These are phyloP conservation scores for Debaryomyces udenii DNA, from an alignment of 1,139 yeast species.

Conservation along the genomic window DNA sequence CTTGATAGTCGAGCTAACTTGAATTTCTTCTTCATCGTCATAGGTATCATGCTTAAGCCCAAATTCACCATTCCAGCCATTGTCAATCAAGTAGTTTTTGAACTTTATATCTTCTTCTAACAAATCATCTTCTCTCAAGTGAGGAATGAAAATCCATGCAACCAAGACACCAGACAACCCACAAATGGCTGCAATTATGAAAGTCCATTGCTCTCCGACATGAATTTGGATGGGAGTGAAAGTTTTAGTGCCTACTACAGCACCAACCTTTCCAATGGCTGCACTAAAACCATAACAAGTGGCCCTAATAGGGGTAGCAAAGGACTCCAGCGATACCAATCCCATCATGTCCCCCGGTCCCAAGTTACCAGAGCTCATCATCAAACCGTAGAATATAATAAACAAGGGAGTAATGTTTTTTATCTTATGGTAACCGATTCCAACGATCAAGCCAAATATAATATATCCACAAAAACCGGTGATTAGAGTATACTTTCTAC, in stretches of 20 bases:
- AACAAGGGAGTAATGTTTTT: slow-evolving; percentile 45
- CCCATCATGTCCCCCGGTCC: slow-evolving; percentile 84
- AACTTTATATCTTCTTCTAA: slow-evolving; percentile 66
- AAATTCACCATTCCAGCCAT: slow-evolving; percentile 69
- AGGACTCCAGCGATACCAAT: slow-evolving; percentile 65
- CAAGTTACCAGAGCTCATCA: slow-evolving; percentile 60
- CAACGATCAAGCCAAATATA: slow-evolving; percentile 51
- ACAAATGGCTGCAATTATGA: slow-evolving; percentile 68
- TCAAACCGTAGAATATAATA: slow-evolving; percentile 50
- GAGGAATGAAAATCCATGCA: slow-evolving; percentile 67
- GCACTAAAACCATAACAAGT: slow-evolving; percentile 56
- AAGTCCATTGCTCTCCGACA: slow-evolving; percentile 39
- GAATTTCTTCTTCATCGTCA: slow-evolving; percentile 17
- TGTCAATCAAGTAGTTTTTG: slow-evolving; percentile 58
- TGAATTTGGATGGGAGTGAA: slow-evolving; percentile 45
- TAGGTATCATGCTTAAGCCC: slow-evolving; percentile 44
- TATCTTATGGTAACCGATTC: slow-evolving; percentile 46
- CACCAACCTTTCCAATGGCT: slow-evolving; percentile 55
- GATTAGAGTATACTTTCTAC: slow-evolving; percentile 50
- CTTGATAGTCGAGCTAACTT: not conserved
- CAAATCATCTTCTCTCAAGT: slow-evolving; percentile 66
- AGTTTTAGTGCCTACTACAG: slow-evolving; percentile 50
- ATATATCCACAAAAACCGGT: slow-evolving; percentile 51
- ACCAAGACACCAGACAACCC: slow-evolving; percentile 69
- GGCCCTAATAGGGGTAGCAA: slow-evolving; percentile 77